These are phyloP conservation scores for Neopestalotiopsis sp. DNA, from an alignment of 2,329 filamentous ascomycete species.

Conservation along the genomic window DNA sequence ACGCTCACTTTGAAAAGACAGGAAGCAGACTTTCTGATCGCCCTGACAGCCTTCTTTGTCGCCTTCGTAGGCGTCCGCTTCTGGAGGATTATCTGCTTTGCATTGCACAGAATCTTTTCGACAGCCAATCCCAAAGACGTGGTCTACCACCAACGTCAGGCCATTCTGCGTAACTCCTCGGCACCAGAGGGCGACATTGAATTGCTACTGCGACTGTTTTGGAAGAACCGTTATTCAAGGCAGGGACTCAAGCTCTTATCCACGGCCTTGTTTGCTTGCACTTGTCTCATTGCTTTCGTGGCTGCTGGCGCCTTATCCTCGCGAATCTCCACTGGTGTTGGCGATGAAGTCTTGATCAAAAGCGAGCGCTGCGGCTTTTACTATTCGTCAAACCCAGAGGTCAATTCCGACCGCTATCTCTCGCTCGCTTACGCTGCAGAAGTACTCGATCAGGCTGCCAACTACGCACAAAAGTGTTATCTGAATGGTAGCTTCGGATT, in stretches of 20 bases:
- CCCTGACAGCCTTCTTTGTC: conserved; percentile 26
- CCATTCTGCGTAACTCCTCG: conserved; percentile 25
- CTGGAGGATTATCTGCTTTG: conserved; percentile 26
- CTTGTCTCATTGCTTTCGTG: conserved; percentile 19
- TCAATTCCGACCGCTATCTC: background rate
- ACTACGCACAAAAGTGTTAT: conserved; percentile 27
- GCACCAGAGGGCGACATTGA: conserved; percentile 20
- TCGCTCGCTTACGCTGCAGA: background rate
- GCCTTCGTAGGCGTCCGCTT: conserved; percentile 24
- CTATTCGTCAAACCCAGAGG: background rate
- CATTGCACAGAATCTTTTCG: conserved; percentile 21
- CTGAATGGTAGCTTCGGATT: background rate
- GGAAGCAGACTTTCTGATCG: conserved; percentile 23
- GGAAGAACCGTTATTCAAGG: background rate
- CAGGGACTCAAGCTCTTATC: background rate
- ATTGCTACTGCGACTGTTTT: conserved; percentile 15
- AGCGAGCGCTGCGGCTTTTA: conserved; percentile 20
- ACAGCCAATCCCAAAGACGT: conserved; percentile 10
- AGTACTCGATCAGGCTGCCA: conserved; percentile 17
- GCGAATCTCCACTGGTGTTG: conserved; percentile 22
- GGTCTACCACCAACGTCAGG: conserved; percentile 26
- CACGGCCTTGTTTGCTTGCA: conserved; percentile 8
- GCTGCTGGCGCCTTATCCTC: conserved; percentile 25
- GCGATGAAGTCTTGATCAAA: conserved; percentile 24
- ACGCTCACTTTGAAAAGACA: conserved; percentile 20